Conservation (phyloP, 1,139 yeast genomes). For the Yamadazyma diospyri region DNA sequence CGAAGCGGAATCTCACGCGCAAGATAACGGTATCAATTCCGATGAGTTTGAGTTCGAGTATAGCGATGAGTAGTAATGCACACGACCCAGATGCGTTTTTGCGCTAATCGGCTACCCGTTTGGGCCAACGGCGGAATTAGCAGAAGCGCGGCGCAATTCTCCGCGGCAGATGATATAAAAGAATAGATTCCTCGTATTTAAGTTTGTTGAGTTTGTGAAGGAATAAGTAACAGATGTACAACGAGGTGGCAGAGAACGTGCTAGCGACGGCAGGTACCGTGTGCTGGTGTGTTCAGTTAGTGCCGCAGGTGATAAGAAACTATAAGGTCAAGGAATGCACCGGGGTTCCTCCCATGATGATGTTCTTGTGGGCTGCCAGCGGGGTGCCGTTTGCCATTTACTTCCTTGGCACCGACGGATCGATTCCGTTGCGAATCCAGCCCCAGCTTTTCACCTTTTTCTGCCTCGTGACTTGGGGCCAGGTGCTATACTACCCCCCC, state of each 20-base stretch:
- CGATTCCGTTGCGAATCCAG: constrained; percentile 76
- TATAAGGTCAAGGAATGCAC: constrained; percentile 73
- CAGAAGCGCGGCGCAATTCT: too few species aligned
- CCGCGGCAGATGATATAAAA: too few species aligned
- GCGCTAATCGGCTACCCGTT: not conserved
- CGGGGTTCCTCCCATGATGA: constrained; percentile 82
- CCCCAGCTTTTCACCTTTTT: constrained; percentile 81
- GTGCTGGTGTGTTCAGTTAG: constrained; percentile 84
- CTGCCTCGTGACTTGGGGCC: constrained; percentile 66
- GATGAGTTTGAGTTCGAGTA: constrained; percentile 16
- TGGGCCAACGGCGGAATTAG: too few species aligned
- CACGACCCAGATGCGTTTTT: too few species aligned
- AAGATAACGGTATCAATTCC: not conserved
- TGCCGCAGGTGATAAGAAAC: constrained; percentile 80
- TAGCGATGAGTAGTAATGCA: constrained; percentile 11
- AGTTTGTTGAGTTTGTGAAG: too few species aligned
- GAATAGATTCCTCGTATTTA: too few species aligned
- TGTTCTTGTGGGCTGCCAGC: constrained; percentile 79
- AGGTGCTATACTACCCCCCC: constrained; percentile 82
- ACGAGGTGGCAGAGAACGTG: constrained; percentile 60
- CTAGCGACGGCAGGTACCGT: constrained; percentile 88
- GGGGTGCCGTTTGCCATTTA: constrained; percentile 84
- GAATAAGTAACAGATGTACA: too few species aligned
- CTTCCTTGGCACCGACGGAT: constrained; percentile 67
- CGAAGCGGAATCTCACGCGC: constrained; percentile 6